Evolutionary conservation across 2,329 filamentous ascomycete species (phyloP), one percentile per base, ranked within the genome.

Genomic region (Mariannaea elegans): DNA sequence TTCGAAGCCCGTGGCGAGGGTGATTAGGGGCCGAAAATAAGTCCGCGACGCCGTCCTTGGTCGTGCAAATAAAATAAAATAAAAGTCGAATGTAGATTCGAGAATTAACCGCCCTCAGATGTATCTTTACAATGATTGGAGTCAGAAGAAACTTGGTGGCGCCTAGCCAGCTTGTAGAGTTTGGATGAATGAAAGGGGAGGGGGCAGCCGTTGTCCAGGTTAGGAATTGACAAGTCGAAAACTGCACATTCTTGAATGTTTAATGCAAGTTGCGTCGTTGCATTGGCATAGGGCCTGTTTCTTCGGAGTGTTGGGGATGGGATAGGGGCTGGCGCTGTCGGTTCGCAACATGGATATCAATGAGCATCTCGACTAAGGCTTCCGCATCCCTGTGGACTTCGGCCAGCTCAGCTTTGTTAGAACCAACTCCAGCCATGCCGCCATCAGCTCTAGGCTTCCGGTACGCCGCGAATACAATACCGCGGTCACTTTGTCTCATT

Each of bases 381-480:
- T 84, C 81, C 3, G 83, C 84, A 62, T 86, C 83, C 19, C 72
- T 71, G 58, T 81, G 74, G 8, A 87, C 73, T 16, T 75, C 75
- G 8, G 77, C 77, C 2, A 86, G 78, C 64, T 84, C 81, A 7
- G 73, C 73, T 10, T 74, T 69, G 19, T 60, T 67, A 29, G 75
- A 75, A 56, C 71, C 73, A 45, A 76, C 76, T 12, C 72, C 73
- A 12, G 75, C 69, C 38, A 75, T 73, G 27, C 68, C 71, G 14
- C 75, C 75, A 21, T 78, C 78, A 7, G 69, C 70, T 39, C 76
- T 74, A 14, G 82, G 81, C 61, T 81, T 81, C 19, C 83, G 78
- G 64, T 86, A 86, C 0, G 82, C 84, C 1, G 83, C 84, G 54
- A 87, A 87, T 5, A 86, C 80, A 57, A 87, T 82, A 44, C 84